Evolutionary conservation across 2,329 filamentous ascomycete genomes (phyloP).

Genomic region (Metarhizium humberi): DNA sequence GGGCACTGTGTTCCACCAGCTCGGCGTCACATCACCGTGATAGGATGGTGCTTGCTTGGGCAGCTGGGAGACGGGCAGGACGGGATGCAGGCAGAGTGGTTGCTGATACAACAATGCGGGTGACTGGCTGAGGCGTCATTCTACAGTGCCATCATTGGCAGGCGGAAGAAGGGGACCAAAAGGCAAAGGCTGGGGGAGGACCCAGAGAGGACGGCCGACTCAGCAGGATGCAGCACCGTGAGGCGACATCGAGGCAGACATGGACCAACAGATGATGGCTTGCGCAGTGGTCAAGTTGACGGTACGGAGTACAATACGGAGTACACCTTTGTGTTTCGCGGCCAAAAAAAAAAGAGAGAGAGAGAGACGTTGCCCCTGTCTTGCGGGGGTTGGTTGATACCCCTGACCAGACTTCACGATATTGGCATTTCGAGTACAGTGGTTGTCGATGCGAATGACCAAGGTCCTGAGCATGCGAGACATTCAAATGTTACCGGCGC

Average conservation of each 20-base stretch:
- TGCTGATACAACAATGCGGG: slow-evolving; percentile 6
- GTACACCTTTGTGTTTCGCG: background rate
- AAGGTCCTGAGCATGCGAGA: background rate
- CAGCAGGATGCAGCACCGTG: background rate
- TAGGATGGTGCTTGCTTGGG: background rate
- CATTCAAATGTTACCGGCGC: background rate
- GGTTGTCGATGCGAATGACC: no score
- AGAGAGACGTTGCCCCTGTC: background rate
- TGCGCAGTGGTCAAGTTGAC: background rate
- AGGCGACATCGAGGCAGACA: background rate
- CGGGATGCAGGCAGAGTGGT: slow-evolving; percentile 1
- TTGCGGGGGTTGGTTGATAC: background rate
- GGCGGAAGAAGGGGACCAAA: background rate
- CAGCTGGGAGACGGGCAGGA: background rate
- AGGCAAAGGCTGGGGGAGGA: background rate
- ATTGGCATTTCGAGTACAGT: background rate
- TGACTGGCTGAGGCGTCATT: background rate
- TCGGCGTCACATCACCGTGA: slow-evolving; percentile 2
- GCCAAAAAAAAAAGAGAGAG: background rate
- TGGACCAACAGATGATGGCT: background rate
- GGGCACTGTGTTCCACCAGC: background rate
- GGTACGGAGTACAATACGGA: background rate
- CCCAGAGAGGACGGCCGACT: no score
- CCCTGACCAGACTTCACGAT: background rate
- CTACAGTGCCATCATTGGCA: background rate